These are phyloP conservation scores for Teratosphaeria pseudoeucalypti DNA, from an alignment of 2,329 filamentous ascomycete species.

Conservation along the genomic window DNA sequence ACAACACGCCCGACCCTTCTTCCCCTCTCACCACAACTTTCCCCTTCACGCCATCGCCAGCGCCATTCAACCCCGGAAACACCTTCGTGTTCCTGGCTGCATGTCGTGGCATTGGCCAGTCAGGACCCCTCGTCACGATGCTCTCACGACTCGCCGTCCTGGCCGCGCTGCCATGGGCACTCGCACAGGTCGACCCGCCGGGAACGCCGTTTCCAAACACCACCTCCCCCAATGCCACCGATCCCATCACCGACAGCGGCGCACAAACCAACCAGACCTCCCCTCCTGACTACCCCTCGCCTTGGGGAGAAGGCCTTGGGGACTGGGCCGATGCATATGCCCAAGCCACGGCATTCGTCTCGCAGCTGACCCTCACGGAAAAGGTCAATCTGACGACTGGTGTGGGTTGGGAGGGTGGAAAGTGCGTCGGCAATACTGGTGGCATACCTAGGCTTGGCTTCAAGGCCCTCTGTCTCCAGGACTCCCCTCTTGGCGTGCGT, in stretches of 20 bases:
- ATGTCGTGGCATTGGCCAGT: neutral
- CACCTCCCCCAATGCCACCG: conserved; percentile 17
- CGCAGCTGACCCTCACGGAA: conserved; percentile 69
- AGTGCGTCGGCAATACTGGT: conserved; percentile 67
- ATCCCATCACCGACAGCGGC: conserved; percentile 18
- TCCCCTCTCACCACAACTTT: neutral
- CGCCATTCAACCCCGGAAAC: neutral
- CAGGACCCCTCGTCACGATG: conserved; percentile 9
- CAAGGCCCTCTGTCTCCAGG: conserved; percentile 71
- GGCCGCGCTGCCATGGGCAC: conserved; percentile 20
- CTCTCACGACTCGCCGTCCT: conserved; percentile 15
- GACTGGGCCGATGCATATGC: conserved; percentile 66
- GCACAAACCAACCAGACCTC: conserved; percentile 31
- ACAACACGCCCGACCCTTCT: neutral
- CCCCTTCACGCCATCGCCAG: neutral
- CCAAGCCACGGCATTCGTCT: conserved; percentile 69
- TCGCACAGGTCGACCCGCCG: conserved; percentile 17
- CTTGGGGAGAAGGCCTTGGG: conserved; percentile 69
- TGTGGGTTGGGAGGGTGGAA: conserved; percentile 61
- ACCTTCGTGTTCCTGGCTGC: neutral
- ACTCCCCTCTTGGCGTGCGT: conserved; percentile 72
- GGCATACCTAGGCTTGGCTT: conserved; percentile 60
- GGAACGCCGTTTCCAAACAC: conserved; percentile 17
- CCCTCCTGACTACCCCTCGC: conserved; percentile 70
- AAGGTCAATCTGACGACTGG: conserved; percentile 95